Conservation (phyloP, 2,329 filamentous ascomycete species). For the Exophiala calicioides region DNA sequence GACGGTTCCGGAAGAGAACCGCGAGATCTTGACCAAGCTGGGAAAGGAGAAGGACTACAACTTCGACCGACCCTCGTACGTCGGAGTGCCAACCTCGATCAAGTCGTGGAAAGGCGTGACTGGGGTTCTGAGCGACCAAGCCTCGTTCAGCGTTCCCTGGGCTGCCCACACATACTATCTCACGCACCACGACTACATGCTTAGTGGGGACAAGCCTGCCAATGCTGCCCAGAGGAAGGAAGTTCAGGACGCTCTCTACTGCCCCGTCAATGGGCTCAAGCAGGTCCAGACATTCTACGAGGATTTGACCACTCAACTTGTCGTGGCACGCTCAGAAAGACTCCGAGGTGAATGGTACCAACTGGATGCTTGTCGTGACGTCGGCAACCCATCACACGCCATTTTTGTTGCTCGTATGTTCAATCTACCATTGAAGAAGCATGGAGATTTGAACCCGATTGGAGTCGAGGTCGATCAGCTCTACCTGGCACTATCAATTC, state of each 20-base stretch:
- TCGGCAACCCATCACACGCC: slow-evolving; percentile 36
- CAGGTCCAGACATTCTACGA: slow-evolving; percentile 52
- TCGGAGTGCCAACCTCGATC: slow-evolving; percentile 42
- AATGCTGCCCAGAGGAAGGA: slow-evolving; percentile 47
- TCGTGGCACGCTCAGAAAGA: slow-evolving; percentile 35
- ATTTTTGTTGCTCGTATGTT: slow-evolving; percentile 35
- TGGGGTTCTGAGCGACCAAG: slow-evolving; percentile 45
- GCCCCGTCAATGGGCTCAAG: slow-evolving; percentile 46
- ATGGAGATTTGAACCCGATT: slow-evolving; percentile 24
- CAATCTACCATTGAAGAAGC: slow-evolving; percentile 33
- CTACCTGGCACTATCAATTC: slow-evolving; percentile 32
- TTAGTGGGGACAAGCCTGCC: slow-evolving; percentile 46
- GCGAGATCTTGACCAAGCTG: slow-evolving; percentile 44
- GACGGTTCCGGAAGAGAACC: slow-evolving; percentile 50
- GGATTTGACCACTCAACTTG: slow-evolving; percentile 43
- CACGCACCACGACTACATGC: slow-evolving; percentile 49
- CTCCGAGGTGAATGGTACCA: slow-evolving; percentile 36
- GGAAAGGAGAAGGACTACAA: slow-evolving; percentile 46
- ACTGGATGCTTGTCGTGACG: slow-evolving; percentile 34
- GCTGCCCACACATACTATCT: slow-evolving; percentile 38
- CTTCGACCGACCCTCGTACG: slow-evolving; percentile 37
- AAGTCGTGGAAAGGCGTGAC: slow-evolving; percentile 49
- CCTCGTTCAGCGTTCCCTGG: slow-evolving; percentile 50
- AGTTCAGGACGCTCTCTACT: slow-evolving; percentile 41
- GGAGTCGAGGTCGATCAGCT: slow-evolving; percentile 32